These are phyloP conservation scores for Paulownia fortunei DNA, from an alignment of 257 asterid genomes.

Conservation along the genomic window DNA sequence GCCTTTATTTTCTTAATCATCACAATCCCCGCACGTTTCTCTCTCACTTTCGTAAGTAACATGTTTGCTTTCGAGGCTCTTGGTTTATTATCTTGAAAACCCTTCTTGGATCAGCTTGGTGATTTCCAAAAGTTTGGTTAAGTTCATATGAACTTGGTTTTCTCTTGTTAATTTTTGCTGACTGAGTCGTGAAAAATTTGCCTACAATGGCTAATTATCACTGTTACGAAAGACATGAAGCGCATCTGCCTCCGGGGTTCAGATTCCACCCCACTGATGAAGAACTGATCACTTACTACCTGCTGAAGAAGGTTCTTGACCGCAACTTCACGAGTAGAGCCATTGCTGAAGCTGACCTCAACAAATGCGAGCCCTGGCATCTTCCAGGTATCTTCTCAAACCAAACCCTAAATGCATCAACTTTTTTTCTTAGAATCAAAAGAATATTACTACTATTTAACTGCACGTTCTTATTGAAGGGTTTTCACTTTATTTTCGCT, in stretches of 20 bases:
- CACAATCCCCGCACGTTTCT: neutral
- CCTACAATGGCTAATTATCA: neutral
- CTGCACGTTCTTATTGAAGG: no score
- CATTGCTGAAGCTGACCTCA: constrained; percentile 86
- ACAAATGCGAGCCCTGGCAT: constrained; percentile 95
- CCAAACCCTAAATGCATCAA: neutral
- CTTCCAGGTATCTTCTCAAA: constrained; percentile 59
- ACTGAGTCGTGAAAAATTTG: neutral
- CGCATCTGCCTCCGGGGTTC: constrained; percentile 75
- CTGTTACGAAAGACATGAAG: constrained; percentile 43
- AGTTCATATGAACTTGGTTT: no score
- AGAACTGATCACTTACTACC: constrained; percentile 82
- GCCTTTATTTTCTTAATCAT: neutral
- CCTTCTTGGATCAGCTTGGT: no score
- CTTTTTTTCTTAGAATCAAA: no score
- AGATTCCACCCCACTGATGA: constrained; percentile 94
- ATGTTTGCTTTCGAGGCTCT: neutral
- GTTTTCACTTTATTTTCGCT: neutral
- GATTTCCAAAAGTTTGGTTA: no score
- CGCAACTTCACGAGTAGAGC: constrained; percentile 66
- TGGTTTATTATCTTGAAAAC: no score
- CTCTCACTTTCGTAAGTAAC: neutral
- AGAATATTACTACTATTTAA: no score
- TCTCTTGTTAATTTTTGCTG: neutral
- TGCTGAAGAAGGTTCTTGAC: constrained; percentile 78